Evolutionary conservation across 345 rosid species (phyloP).

Genomic region (Melaleuca alternifolia): DNA sequence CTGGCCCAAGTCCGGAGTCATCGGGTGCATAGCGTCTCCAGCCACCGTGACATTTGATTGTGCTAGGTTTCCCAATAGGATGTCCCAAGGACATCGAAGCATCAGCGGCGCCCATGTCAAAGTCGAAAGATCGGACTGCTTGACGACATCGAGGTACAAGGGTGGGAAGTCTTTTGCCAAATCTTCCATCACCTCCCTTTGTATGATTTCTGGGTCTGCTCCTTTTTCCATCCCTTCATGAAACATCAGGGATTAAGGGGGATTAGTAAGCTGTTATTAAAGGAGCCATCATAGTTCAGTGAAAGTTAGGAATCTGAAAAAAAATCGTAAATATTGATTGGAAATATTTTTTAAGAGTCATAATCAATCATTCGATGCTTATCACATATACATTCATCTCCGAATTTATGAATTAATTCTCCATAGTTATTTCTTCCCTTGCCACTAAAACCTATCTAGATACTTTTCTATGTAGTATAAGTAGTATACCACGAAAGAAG

Average conservation of each 20-base stretch:
- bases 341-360: too few species aligned
- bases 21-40: constrained; percentile 49
- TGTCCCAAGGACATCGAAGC: constrained; percentile 27
- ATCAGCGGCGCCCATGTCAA: constrained; percentile 20
- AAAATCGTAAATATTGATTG: too few species aligned
- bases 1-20: constrained; percentile 37
- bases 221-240: background rate
- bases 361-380: too few species aligned
- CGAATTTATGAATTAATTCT: background rate
- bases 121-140: constrained; percentile 13
- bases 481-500: too few species aligned
- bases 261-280: background rate
- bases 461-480: too few species aligned
- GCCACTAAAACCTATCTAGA: background rate
- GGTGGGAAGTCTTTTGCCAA: constrained; percentile 13
- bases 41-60: constrained; percentile 24
- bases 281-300: background rate
- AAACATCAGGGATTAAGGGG: background rate
- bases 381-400: background rate
- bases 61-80: constrained; percentile 19
- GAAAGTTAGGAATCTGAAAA: background rate
- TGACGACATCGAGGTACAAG: constrained; percentile 5
- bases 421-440: background rate
- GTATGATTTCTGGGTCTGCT: constrained; percentile 1
- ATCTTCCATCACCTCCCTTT: constrained; percentile 8